Base-by-base conservation (phyloP, 129 eudicot species). In the Arctium lappa region DNA sequence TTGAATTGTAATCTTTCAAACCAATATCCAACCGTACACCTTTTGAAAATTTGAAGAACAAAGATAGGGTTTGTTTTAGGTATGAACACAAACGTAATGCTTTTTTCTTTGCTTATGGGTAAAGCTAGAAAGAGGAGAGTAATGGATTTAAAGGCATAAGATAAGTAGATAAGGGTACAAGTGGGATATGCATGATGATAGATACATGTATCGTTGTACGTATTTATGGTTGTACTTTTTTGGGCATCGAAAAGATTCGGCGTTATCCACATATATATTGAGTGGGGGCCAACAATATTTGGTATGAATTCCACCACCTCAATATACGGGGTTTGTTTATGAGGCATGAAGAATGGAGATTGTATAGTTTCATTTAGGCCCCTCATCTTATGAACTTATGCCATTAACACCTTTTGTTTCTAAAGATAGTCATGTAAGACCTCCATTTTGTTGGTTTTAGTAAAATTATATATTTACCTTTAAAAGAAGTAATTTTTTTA, bases 191-290 rank as follows among this genome's bases (percentile, higher is more conserved):
- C 81, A 32, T 80, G 70, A 70, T 53, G 70, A 48, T 74, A 48
- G 66, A 77, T 53, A 53, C 18, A 80, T 13, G 33, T 69, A 16
- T 60, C 36, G 7, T 2, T 75, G 66, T 85, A 5, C 31, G 32
- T 72, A 81, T 69, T 72, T 42, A 79, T 42, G 75, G 68, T 42
- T 31, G 80, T 69, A 73, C 76, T 22, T 80, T 56, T 53, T 87
- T 80, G 83, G 80, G 39, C 70, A 81, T 60, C 37, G 72, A 15
- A 81, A 88, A 83, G 88, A 88, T 88, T 88, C 91, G 91, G 86
- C 82, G 76, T 86, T 88, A 88, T 88, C 91, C 84, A 80, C 53
- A 79, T 84, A 70, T 32, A 84, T 79, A 79, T 84, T 84, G 72
- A 70, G 83, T 72, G 69, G 87, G 87, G 84, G 34, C 27, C 86